Evolutionary conservation across 1,139 yeast species (phyloP).

Genomic region (Cylindricascospora bacillispora): DNA sequence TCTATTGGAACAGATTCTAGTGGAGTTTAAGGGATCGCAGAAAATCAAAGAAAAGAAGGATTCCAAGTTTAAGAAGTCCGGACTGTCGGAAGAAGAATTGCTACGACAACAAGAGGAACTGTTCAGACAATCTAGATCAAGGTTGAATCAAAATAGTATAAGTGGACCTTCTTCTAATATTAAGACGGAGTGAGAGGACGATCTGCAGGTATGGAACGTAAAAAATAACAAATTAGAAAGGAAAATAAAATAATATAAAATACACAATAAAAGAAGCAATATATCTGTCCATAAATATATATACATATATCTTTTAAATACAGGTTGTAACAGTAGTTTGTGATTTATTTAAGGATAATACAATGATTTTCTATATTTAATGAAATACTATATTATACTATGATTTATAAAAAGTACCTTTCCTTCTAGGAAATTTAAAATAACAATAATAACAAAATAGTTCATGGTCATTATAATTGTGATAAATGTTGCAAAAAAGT

Average conservation of each 20-base stretch:
- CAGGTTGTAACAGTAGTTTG: too few species aligned
- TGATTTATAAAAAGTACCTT: too few species aligned
- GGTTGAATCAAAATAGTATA: slow-evolving; percentile 38
- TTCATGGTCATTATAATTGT: too few species aligned
- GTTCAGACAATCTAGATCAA: slow-evolving; percentile 77
- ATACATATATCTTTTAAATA: slow-evolving; percentile 1
- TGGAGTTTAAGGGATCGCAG: slow-evolving; percentile 77
- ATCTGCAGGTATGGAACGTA: not conserved
- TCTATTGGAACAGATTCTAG: slow-evolving; percentile 66
- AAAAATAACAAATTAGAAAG: not conserved
- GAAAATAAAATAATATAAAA: not conserved
- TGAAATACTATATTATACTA: too few species aligned
- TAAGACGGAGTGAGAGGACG: too few species aligned
- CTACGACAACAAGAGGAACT: slow-evolving; percentile 85
- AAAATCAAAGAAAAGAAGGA: slow-evolving; percentile 86
- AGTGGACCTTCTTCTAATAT: slow-evolving; percentile 7
- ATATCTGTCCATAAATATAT: slow-evolving; percentile 1
- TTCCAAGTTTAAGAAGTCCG: slow-evolving; percentile 87
- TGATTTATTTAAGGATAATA: too few species aligned
- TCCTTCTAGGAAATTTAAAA: too few species aligned
- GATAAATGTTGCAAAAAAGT: too few species aligned
- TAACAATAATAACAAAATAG: too few species aligned
- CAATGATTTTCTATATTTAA: too few species aligned
- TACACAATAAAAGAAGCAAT: not conserved
- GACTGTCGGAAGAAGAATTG: slow-evolving; percentile 83